These are phyloP conservation scores for Starmerella vitae DNA, from an alignment of 805 yeast genomes.

Conservation along the genomic window DNA sequence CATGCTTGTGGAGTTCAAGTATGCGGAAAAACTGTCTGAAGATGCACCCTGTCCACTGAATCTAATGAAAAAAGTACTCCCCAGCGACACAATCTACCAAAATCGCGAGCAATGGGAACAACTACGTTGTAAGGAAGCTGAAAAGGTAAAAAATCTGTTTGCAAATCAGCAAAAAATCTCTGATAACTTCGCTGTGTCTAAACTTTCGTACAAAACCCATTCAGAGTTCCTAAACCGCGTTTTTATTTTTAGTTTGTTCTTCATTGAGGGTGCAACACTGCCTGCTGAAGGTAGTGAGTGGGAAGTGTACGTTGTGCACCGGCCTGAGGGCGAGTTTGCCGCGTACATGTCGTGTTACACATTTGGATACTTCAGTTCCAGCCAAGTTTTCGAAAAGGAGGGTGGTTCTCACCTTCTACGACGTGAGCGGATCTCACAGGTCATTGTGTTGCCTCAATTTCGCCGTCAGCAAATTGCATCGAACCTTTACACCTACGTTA, in stretches of 20 bases:
- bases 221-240: slow-evolving; percentile 40
- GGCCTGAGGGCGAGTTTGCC: slow-evolving; percentile 36
- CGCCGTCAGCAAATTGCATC: slow-evolving; percentile 63
- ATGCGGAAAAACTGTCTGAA: slow-evolving; percentile 33
- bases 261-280: slow-evolving; percentile 87
- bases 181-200: slow-evolving; percentile 37
- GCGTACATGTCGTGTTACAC: slow-evolving; percentile 79
- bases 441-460: slow-evolving; percentile 68
- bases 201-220: slow-evolving; percentile 18
- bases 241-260: slow-evolving; percentile 47
- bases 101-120: slow-evolving; percentile 61
- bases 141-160: slow-evolving; percentile 24
- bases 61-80: slow-evolving; percentile 45
- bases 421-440: slow-evolving; percentile 77
- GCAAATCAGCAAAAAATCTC: slow-evolving; percentile 17
- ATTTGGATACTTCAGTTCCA: slow-evolving; percentile 62
- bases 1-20: slow-evolving; percentile 56
- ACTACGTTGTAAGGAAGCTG: no score
- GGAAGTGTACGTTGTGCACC: slow-evolving; percentile 51
- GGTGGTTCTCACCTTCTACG: slow-evolving; percentile 19
- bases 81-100: slow-evolving; percentile 41
- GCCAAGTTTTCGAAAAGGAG: slow-evolving; percentile 31
- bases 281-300: slow-evolving; percentile 74
- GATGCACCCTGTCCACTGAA: slow-evolving; percentile 46
- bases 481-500: slow-evolving; percentile 43